Evolutionary conservation across 805 yeast species (phyloP).

Genomic region (Starmerella geochares): DNA sequence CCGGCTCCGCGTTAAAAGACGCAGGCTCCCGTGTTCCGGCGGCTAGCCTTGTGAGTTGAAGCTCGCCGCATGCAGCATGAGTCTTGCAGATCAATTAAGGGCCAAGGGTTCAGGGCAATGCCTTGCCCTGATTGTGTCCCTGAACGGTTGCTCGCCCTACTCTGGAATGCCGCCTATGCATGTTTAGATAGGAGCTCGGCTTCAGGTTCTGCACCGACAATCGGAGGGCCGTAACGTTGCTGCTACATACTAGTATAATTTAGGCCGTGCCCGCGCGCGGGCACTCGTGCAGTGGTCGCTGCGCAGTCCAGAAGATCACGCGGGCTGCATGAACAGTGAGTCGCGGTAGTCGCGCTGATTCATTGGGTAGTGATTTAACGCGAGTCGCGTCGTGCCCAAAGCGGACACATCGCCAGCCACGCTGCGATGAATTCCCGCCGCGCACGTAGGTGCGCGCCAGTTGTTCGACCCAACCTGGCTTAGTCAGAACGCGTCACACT

Average conservation of each 20-base stretch:
- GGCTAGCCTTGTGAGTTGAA: neutral
- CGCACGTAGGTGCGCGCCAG: too few species aligned
- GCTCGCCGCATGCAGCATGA: neutral
- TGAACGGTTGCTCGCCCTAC: conserved; percentile 5
- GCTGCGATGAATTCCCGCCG: too few species aligned
- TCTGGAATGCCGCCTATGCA: neutral
- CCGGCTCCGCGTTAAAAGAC: too few species aligned
- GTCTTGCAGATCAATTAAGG: conserved; percentile 6
- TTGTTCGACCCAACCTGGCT: too few species aligned
- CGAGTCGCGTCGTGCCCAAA: neutral
- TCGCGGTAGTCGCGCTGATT: too few species aligned
- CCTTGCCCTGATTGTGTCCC: conserved; percentile 3
- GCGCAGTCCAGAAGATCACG: too few species aligned
- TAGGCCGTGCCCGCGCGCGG: too few species aligned
- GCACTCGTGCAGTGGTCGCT: too few species aligned
- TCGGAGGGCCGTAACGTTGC: too few species aligned
- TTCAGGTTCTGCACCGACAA: neutral
- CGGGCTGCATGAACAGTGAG: too few species aligned
- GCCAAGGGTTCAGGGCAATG: neutral
- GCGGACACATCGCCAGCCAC: conserved; percentile 2
- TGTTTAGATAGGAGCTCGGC: neutral
- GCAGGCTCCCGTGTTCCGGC: neutral
- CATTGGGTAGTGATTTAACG: neutral
- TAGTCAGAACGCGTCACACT: conserved; percentile 1
- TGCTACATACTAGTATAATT: too few species aligned